These are phyloP conservation scores for Solanum okadae DNA, from an alignment of 257 asterid species.

Conservation along the genomic window DNA sequence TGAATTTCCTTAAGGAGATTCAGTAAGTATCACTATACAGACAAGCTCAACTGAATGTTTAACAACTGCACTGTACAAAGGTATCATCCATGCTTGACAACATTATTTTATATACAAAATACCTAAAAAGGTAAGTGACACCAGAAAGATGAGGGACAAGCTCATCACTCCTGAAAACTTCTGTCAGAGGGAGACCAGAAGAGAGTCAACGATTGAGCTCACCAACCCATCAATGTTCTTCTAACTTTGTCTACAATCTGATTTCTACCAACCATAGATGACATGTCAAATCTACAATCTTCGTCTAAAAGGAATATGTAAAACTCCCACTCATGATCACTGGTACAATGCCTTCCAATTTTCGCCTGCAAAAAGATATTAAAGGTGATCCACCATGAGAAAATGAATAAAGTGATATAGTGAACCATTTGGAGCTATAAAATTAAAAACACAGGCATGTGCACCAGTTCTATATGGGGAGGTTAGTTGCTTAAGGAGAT, in stretches of 20 bases:
- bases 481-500: neutral
- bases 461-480: neutral
- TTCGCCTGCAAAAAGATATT: constrained; percentile 48
- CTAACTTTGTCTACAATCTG: constrained; percentile 73
- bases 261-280: constrained; percentile 32
- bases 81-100: neutral
- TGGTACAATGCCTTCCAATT: constrained; percentile 61
- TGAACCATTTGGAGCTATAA: neutral
- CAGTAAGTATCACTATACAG: neutral
- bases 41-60: neutral
- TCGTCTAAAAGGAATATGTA: constrained; percentile 77
- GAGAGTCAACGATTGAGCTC: constrained; percentile 15
- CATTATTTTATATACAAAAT: neutral
- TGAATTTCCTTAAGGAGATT: neutral
- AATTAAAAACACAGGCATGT: neutral
- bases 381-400: neutral
- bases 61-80: neutral
- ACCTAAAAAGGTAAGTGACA: neutral
- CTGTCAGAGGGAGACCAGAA: neutral
- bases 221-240: constrained; percentile 82
- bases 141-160: neutral
- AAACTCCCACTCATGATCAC: constrained; percentile 75
- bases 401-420: neutral
- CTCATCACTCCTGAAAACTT: neutral
- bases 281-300: constrained; percentile 38